A percentile compares a stretch with the other conserved stretches of the same genome.
phyloP scores from a whole-genome alignment of 768 basidiomycete genomes.

The Boletus patriciae region DNA sequence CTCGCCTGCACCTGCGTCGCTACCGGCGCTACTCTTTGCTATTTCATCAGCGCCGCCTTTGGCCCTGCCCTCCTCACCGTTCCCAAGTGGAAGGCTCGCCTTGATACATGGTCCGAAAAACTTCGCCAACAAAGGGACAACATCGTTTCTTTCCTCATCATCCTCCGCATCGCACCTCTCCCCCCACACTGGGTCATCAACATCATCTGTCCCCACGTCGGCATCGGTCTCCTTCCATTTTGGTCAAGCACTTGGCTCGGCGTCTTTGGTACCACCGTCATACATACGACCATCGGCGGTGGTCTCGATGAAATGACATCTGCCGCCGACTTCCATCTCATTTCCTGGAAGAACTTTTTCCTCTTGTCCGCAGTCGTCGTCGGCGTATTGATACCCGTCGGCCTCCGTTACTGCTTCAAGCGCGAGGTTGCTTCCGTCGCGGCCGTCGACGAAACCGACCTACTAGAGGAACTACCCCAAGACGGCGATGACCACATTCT shows the following conservation, averaged over 20 bases:
- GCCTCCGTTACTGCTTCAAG: slow-evolving; percentile 79
- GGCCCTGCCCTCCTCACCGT: slow-evolving; percentile 89
- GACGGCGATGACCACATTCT: slow-evolving; percentile 51
- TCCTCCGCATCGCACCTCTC: slow-evolving; percentile 91
- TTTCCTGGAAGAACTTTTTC: slow-evolving; percentile 90
- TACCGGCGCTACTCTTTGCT: slow-evolving; percentile 87
- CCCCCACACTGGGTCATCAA: slow-evolving; percentile 98
- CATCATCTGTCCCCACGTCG: slow-evolving; percentile 87
- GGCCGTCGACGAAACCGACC: slow-evolving; percentile 36
- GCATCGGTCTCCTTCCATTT: slow-evolving; percentile 81
- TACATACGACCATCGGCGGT: slow-evolving; percentile 93
- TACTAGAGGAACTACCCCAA: slow-evolving; percentile 35
- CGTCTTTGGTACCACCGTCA: slow-evolving; percentile 86
- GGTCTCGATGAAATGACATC: slow-evolving; percentile 95
- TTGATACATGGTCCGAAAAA: slow-evolving; percentile 81
- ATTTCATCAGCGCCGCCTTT: slow-evolving; percentile 86
- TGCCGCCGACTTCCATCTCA: slow-evolving; percentile 87
- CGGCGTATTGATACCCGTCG: slow-evolving; percentile 93
- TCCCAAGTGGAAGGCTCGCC: slow-evolving; percentile 77
- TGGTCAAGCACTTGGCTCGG: slow-evolving; percentile 91
- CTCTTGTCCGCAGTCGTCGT: slow-evolving; percentile 81
- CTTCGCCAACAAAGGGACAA: slow-evolving; percentile 79
- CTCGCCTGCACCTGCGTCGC: slow-evolving; percentile 93
- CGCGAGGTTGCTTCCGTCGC: slow-evolving; percentile 50
- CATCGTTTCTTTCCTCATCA: slow-evolving; percentile 88